Conservation (phyloP, 2,329 filamentous ascomycete species). For the Aureobasidium sp. region DNA sequence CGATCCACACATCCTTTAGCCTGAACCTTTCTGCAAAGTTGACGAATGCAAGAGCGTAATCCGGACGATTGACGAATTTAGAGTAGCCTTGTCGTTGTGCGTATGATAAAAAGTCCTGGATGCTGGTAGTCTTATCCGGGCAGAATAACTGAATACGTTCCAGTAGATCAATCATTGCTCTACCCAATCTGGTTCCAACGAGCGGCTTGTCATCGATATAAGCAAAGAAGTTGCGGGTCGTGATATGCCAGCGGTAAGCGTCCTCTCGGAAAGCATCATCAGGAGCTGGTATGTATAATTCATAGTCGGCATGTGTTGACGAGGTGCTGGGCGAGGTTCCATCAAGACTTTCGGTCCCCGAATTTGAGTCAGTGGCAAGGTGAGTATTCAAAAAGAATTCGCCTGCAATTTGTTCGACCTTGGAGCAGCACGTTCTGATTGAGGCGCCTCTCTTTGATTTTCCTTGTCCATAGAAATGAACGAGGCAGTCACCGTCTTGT, state of each 20-base stretch:
- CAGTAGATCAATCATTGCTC: conserved; percentile 57
- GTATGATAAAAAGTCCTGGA: conserved; percentile 40
- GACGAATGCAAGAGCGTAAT: conserved; percentile 62
- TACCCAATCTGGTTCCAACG: conserved; percentile 60
- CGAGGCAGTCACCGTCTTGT: conserved; percentile 59
- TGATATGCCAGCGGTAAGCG: conserved; percentile 56
- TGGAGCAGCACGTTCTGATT: conserved; percentile 56
- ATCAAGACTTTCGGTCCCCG: conserved; percentile 22
- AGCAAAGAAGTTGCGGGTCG: conserved; percentile 69
- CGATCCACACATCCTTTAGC: conserved; percentile 58
- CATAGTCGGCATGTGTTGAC: conserved; percentile 28
- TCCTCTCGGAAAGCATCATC: conserved; percentile 46
- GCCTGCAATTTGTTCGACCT: conserved; percentile 53
- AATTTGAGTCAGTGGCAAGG: conserved; percentile 23
- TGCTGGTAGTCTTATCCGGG: conserved; percentile 18
- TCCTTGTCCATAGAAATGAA: conserved; percentile 61
- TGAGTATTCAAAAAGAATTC: conserved; percentile 50
- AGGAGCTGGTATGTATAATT: conserved; percentile 66
- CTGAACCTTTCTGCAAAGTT: conserved; percentile 61
- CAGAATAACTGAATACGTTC: conserved; percentile 49
- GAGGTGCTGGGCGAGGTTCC: conserved; percentile 15
- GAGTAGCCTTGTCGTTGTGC: conserved; percentile 64
- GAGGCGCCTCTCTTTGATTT: conserved; percentile 60
- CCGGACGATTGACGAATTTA: conserved; percentile 57
- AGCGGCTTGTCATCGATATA: conserved; percentile 60